Evolutionary conservation across 495 filamentous ascomycete genomes (phyloP), one percentile per base, ranked within the genome.

Genomic region (Penicillium robsamsonii): DNA sequence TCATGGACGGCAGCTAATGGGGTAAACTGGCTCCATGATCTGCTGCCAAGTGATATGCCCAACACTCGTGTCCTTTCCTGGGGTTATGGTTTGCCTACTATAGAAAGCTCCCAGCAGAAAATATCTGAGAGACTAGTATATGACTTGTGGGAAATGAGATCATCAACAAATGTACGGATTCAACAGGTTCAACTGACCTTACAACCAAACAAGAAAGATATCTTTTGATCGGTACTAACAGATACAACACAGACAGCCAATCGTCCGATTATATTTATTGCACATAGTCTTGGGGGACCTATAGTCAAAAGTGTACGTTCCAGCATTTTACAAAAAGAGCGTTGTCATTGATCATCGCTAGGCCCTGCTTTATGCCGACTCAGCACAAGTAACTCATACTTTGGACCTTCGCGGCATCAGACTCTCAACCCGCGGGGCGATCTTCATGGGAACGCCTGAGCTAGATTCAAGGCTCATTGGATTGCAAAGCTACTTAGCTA

Each of bases 41-140:
- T 84, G 42, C 66, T 84, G 18, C 75, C 78, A 15, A 33, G 11
- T 13, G 70, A 74, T 25, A 57, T 81, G 15, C 79, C 75, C 22
- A 51, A 73, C 48, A 74, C 73, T 1, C 72, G 80, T 30, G 68
- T 82, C 41, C 55, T 75, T 41, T 77, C 65, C n/a, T 82, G 76
- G 71, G 79, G 80, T 9, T 82, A 81, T 60, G 73, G 79, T 68
- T 61, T 69, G 56, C 38, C 58, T 0, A 30, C 38, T 5, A n/a
- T 15, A 4, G 35, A 17, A n/a, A 30, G 31, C 7, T 25, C 37
- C 7, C 18, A 18, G 60, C 47, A 67, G 50, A 42, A 41, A 44
- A 46, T 58, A 58, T 68, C 73, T 46, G 46, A 64, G 47, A 57
- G 42, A 47, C 43, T 77, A 17, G 65, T 75, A 3, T 58, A 50